phyloP scores from a whole-genome alignment of 768 basidiomycete genomes.

The Tylopilus intermedius region DNA sequence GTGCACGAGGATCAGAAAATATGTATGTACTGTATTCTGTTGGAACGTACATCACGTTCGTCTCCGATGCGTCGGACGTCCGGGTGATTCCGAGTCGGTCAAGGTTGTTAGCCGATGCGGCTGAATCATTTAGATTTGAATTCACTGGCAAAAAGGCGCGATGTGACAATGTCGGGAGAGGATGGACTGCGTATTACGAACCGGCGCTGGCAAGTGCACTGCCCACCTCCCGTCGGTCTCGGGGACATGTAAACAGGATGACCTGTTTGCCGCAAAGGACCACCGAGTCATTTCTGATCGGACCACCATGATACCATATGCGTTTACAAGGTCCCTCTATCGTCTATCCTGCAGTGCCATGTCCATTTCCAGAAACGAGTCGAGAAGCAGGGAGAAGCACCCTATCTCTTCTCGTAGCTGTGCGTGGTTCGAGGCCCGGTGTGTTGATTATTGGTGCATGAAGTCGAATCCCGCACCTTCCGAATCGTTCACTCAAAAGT shows the following conservation, averaged over 20 bases:
- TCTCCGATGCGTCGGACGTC: neutral
- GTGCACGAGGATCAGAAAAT: constrained; percentile 7
- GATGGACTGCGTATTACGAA: neutral
- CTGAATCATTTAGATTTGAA: neutral
- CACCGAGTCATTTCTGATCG: neutral
- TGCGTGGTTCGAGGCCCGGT: too few species aligned
- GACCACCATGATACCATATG: neutral
- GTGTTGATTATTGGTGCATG: too few species aligned
- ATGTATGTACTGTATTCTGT: neutral
- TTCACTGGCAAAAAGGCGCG: neutral
- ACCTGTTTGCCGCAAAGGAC: neutral
- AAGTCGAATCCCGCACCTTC: too few species aligned
- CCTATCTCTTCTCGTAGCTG: too few species aligned
- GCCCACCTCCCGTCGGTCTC: neutral
- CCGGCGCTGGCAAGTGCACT: neutral
- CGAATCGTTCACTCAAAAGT: too few species aligned
- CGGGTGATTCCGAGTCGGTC: neutral
- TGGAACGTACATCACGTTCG: neutral
- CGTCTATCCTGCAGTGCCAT: too few species aligned
- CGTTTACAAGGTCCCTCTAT: too few species aligned
- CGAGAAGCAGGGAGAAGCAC: too few species aligned
- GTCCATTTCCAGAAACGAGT: too few species aligned
- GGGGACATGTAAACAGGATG: neutral
- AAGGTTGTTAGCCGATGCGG: neutral
- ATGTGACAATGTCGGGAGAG: neutral